Evolutionary conservation across 305 asterid species (phyloP).

Genomic region (Nicotiana rustica): DNA sequence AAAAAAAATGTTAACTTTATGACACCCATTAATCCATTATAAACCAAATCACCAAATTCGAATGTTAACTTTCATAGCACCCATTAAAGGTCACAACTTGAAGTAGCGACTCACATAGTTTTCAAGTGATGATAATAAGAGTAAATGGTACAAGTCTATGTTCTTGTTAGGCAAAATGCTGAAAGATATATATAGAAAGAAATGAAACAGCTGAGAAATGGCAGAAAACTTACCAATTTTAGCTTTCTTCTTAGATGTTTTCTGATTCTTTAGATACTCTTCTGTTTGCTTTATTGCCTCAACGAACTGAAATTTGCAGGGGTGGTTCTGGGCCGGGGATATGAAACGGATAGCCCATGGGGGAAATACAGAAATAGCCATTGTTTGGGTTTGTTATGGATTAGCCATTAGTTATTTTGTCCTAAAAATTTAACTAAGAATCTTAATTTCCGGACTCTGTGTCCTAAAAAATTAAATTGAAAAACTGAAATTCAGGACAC

Average conservation of each 20-base stretch:
- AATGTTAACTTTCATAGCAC: background rate
- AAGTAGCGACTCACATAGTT: background rate
- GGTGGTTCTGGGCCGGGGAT: background rate
- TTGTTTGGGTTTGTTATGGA: too few relatives aligned
- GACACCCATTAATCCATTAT: constrained; percentile 10
- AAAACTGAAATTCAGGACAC: too few relatives aligned
- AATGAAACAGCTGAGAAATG: background rate
- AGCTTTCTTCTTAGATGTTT: background rate
- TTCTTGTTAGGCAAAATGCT: background rate
- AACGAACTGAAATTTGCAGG: background rate
- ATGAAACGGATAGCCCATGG: too few relatives aligned
- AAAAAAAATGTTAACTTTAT: background rate
- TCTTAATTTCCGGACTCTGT: too few relatives aligned
- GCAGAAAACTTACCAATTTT: background rate
- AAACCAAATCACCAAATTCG: background rate
- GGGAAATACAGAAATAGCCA: background rate
- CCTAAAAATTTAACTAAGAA: too few relatives aligned
- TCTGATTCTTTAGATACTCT: constrained; percentile 23
- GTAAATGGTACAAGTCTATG: background rate
- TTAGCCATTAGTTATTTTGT: too few relatives aligned
- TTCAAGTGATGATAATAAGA: background rate
- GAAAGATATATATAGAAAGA: background rate
- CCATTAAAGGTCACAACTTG: background rate
- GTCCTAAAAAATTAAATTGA: too few relatives aligned
- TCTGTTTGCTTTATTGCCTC: constrained; percentile 9